Conservation (phyloP, 345 rosid genomes). For the Eucalyptus fibrosa region DNA sequence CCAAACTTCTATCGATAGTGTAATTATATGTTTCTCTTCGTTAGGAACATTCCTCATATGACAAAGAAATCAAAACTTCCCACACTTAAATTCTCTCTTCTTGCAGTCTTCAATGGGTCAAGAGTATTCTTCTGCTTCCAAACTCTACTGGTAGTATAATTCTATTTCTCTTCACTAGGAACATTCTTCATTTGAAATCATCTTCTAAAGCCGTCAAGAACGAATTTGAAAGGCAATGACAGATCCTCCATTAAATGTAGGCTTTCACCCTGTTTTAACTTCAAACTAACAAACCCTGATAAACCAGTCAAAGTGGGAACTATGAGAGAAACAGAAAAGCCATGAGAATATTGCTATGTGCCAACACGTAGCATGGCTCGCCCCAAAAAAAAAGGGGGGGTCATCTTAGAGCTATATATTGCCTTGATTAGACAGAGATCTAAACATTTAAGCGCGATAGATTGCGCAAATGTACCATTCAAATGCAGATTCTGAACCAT, state of each 20-base stretch:
- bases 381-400: not conserved
- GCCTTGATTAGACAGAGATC: not conserved
- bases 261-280: constrained; percentile 94
- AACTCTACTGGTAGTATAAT: not conserved
- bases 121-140: not conserved
- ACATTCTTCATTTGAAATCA: constrained; percentile 46
- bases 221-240: constrained; percentile 53
- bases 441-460: not conserved
- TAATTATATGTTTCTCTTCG: constrained; percentile 46
- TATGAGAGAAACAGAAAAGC: constrained; percentile 12
- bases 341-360: constrained; percentile 2
- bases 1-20: constrained; percentile 66
- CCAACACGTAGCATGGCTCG: not conserved
- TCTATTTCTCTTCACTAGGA: not conserved
- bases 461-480: not conserved
- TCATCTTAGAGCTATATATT: not conserved
- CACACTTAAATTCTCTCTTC: not conserved
- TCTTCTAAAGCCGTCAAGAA: constrained; percentile 39
- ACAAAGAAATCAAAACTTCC: not conserved
- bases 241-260: constrained; percentile 74
- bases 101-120: not conserved
- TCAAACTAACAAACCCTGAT: constrained; percentile 98
- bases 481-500: not conserved
- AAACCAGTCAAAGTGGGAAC: constrained; percentile 73
- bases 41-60: constrained; percentile 1